Conservation (phyloP, 2,329 filamentous ascomycete species). For the Ophiostoma australiae region DNA sequence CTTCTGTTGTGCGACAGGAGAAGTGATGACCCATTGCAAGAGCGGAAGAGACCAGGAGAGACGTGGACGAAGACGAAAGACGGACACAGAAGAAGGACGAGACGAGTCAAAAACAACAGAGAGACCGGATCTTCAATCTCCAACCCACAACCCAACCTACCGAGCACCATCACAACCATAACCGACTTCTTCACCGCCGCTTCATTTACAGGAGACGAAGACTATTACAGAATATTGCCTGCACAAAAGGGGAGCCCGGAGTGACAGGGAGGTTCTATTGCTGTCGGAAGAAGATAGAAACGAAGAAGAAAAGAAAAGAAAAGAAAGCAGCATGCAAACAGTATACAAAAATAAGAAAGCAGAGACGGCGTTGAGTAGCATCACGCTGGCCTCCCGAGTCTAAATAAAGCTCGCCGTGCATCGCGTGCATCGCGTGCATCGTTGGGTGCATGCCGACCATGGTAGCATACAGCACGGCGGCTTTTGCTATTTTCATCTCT, state of each 20-base stretch:
- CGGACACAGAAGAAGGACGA: not conserved
- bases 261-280: not conserved
- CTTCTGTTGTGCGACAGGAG: not conserved
- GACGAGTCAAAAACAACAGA: not conserved
- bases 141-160: not conserved
- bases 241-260: constrained; percentile 7
- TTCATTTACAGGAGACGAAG: not conserved
- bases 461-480: not conserved
- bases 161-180: too few relatives aligned
- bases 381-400: not conserved
- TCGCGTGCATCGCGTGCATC: not conserved
- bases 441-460: not conserved
- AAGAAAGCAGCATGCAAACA: not conserved
- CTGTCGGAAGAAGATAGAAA: not conserved
- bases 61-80: not conserved
- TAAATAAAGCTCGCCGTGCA: not conserved
- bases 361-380: not conserved
- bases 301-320: not conserved
- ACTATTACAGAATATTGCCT: not conserved
- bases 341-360: too few relatives aligned
- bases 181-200: not conserved
- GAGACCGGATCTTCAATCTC: not conserved
- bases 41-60: too few relatives aligned
- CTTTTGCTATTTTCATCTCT: not conserved
- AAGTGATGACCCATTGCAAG: not conserved